Conservation (phyloP, 371 early-diverging fungal genomes). For the Mucor indicus region DNA sequence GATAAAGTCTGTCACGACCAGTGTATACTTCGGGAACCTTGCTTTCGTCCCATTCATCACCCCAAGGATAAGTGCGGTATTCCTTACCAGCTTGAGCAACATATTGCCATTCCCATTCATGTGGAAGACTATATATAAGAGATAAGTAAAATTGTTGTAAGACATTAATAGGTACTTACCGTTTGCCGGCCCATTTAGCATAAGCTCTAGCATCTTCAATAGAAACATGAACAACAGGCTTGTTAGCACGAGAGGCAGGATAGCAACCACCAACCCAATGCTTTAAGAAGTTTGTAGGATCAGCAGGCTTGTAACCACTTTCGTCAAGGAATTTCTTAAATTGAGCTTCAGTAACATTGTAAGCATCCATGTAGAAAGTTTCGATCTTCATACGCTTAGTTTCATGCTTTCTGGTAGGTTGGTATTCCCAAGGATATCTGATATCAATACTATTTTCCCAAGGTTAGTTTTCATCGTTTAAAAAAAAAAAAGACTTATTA, state of each 20-base stretch:
- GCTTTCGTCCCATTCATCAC: constrained; percentile 21
- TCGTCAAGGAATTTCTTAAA: constrained; percentile 27
- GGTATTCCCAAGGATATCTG: constrained; percentile 29
- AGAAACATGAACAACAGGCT: constrained; percentile 29
- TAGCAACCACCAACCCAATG: constrained; percentile 29
- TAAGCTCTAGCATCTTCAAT: constrained; percentile 34
- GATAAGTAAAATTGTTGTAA: neutral
- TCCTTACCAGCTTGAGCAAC: constrained; percentile 27
- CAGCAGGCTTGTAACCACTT: constrained; percentile 20
- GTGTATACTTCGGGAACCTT: constrained; percentile 22
- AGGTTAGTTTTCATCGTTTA: neutral
- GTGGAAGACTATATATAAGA: constrained; percentile 19
- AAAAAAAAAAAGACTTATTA: neutral
- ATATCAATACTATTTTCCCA: constrained; percentile 13
- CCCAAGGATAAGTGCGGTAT: constrained; percentile 29
- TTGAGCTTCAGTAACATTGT: constrained; percentile 26
- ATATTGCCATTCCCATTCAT: constrained; percentile 37
- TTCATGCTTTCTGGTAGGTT: constrained; percentile 16
- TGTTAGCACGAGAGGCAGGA: constrained; percentile 23
- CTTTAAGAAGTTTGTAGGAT: constrained; percentile 27
- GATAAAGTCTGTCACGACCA: constrained; percentile 30
- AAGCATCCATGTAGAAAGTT: constrained; percentile 27
- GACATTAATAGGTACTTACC: constrained; percentile 11
- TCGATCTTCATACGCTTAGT: constrained; percentile 22
- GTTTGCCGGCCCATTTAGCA: constrained; percentile 32